These are phyloP conservation scores for Melocanna baccifera DNA, from an alignment of 176 grass and related monocot species.

Conservation along the genomic window DNA sequence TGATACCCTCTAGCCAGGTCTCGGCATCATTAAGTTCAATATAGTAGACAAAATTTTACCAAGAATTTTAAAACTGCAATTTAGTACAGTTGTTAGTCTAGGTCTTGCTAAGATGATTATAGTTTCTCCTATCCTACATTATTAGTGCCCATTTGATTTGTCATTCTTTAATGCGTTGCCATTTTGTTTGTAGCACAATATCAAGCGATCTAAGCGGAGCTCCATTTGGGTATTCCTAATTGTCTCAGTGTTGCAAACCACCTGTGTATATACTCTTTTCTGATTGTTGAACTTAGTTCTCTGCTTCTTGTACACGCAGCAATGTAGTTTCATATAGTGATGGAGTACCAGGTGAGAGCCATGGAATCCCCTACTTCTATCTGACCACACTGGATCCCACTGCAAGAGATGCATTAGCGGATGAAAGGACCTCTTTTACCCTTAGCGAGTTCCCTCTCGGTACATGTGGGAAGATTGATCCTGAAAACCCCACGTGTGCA, in stretches of 20 bases:
- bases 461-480: conserved; percentile 73
- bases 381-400: conserved; percentile 86
- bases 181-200: conserved; percentile 65
- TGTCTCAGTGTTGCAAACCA: neutral
- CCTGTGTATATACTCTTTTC: neutral
- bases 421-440: conserved; percentile 82
- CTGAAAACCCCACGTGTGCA: conserved; percentile 93
- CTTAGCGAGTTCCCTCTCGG: conserved; percentile 89
- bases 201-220: conserved; percentile 72
- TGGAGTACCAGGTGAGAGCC: conserved; percentile 54
- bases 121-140: neutral
- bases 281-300: conserved; percentile 11
- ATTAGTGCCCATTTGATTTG: neutral
- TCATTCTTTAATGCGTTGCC: neutral
- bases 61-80: neutral
- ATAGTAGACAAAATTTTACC: neutral
- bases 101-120: neutral
- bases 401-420: conserved; percentile 69
- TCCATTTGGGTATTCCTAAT: conserved; percentile 80
- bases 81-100: neutral
- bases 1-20: neutral
- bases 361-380: conserved; percentile 82
- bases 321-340: conserved; percentile 97
- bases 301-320: conserved; percentile 35
- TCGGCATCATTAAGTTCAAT: neutral